phyloP scores from a whole-genome alignment of 805 yeast genomes.

The Ogataea dorogensis region DNA sequence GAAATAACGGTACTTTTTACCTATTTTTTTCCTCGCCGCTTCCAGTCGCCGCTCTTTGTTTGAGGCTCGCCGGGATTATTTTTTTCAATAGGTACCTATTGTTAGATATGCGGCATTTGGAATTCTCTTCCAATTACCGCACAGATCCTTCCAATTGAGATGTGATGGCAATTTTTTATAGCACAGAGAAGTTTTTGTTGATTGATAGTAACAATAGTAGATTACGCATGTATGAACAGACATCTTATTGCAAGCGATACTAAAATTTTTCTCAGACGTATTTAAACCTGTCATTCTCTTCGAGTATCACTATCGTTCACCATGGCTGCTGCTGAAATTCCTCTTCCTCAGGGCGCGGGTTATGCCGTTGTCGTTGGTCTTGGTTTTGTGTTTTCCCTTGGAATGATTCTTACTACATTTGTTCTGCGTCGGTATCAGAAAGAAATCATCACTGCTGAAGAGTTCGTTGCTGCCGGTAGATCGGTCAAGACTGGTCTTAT shows the following conservation, averaged over 20 bases:
- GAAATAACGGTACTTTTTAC: too few species aligned
- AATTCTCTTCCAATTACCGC: too few species aligned
- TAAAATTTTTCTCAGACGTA: background rate
- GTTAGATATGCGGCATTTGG: too few species aligned
- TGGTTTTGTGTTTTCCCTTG: conserved; percentile 68
- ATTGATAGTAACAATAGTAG: background rate
- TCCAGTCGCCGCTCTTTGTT: background rate
- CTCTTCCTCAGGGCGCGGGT: conserved; percentile 71
- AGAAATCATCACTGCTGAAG: conserved; percentile 89
- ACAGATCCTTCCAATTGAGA: background rate
- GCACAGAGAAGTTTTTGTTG: conserved; percentile 1
- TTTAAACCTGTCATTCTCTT: background rate
- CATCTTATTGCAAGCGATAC: background rate
- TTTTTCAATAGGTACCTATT: background rate
- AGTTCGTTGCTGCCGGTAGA: conserved; percentile 90
- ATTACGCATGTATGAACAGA: conserved; percentile 1
- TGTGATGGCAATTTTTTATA: background rate
- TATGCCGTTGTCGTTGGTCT: conserved; percentile 86
- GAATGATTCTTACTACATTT: conserved; percentile 75
- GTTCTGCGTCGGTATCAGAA: conserved; percentile 74
- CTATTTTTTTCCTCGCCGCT: too few species aligned
- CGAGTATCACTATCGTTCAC: background rate
- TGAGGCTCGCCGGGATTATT: background rate
- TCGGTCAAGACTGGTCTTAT: conserved; percentile 81
- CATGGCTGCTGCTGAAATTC: conserved; percentile 14